Percentiles rank a stretch among this genome's conserved stretches.
Evolutionary conservation across 768 basidiomycete genomes (phyloP).

Genomic region (Tephrocybe sp.): DNA sequence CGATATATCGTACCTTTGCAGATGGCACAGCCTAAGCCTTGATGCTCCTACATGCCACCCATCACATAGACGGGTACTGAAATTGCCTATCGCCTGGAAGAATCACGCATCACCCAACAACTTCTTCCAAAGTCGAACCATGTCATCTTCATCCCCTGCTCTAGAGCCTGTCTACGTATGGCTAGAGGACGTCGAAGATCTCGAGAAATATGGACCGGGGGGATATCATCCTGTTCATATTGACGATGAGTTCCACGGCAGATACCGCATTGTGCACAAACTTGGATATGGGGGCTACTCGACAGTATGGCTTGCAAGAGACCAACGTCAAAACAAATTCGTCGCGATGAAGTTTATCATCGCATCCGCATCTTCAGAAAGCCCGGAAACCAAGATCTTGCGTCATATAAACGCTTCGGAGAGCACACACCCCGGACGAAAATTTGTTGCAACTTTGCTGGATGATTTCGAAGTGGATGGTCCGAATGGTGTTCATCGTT

Average conservation of each 20-base stretch:
- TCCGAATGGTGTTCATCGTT: slow-evolving; percentile 76
- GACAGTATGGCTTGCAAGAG: slow-evolving; percentile 42
- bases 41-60: no score
- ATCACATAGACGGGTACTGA: neutral
- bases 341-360: slow-evolving; percentile 54
- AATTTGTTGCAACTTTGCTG: slow-evolving; percentile 58
- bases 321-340: slow-evolving; percentile 35
- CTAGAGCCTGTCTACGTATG: neutral
- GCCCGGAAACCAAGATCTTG: slow-evolving; percentile 1
- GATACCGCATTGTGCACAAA: slow-evolving; percentile 53
- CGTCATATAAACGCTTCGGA: neutral
- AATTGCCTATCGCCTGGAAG: neutral
- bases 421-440: slow-evolving; percentile 27
- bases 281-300: slow-evolving; percentile 52
- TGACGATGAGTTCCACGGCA: slow-evolving; percentile 38
- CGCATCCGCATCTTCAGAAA: slow-evolving; percentile 34
- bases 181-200: slow-evolving; percentile 5
- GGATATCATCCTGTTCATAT: slow-evolving; percentile 37
- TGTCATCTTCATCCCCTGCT: neutral
- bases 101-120: neutral
- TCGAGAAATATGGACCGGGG: slow-evolving; percentile 29
- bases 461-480: slow-evolving; percentile 78
- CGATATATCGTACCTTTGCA: neutral
- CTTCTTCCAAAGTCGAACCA: neutral
- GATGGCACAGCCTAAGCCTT: neutral